These are phyloP conservation scores for Aspergillus versicolor DNA, from an alignment of 2,329 filamentous ascomycete genomes.

Conservation along the genomic window DNA sequence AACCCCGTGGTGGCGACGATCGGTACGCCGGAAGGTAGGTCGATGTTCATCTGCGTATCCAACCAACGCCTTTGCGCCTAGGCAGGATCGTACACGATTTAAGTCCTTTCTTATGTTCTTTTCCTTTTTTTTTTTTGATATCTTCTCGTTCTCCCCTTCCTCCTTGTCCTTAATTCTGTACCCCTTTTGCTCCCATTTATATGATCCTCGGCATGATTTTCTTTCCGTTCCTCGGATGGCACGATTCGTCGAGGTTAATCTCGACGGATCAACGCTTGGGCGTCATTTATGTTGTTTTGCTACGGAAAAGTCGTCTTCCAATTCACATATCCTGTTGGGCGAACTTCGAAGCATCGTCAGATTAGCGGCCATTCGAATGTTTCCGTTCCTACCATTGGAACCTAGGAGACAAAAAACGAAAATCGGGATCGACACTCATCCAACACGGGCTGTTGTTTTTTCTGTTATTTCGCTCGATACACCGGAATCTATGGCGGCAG, in stretches of 20 bases:
- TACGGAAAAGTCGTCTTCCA: constrained; percentile 34
- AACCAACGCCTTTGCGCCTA: constrained; percentile 13
- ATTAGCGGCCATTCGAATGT: constrained; percentile 35
- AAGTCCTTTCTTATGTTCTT: constrained; percentile 11
- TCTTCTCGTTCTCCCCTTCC: constrained; percentile 20
- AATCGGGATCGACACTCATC: constrained; percentile 29
- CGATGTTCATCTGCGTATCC: constrained; percentile 23
- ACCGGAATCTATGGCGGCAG: constrained; percentile 43
- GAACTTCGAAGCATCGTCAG: constrained; percentile 35
- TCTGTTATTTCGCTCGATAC: constrained; percentile 40
- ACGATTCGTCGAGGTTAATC: constrained; percentile 33
- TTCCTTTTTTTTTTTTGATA: constrained; percentile 15
- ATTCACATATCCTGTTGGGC: constrained; percentile 35
- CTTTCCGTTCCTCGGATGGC: constrained; percentile 17
- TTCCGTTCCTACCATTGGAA: not conserved
- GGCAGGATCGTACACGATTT: not conserved
- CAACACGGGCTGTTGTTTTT: constrained; percentile 40
- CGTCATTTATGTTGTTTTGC: constrained; percentile 37
- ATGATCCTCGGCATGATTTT: constrained; percentile 34
- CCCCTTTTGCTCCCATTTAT: constrained; percentile 26
- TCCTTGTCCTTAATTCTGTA: constrained; percentile 18
- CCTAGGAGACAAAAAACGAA: constrained; percentile 2
- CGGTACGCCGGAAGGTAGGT: constrained; percentile 44
- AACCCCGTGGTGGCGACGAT: constrained; percentile 36
- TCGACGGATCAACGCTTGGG: constrained; percentile 37